Evolutionary conservation across 1,139 yeast species (phyloP), one percentile per base, ranked within the genome.

Genomic region (Candida anutae): DNA sequence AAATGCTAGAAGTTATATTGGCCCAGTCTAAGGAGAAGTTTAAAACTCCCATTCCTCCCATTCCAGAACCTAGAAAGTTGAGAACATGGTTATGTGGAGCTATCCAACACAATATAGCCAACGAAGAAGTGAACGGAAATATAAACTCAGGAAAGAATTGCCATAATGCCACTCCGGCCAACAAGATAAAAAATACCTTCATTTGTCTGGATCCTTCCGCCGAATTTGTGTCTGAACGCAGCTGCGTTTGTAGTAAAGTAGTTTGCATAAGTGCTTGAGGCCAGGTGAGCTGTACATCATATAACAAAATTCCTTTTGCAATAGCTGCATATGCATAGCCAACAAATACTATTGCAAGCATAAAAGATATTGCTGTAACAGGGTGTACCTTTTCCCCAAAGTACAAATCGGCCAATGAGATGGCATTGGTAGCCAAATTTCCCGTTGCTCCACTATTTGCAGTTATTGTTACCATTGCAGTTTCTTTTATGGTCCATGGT

Each of bases 131-230:
- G 32, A 44, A 28, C 10, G 49, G 49, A 22, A 42, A 42, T 2
- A 43, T 21, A 24, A 31, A 42, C 23, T 42, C 47, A 5, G 49
- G 49, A 23, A 44, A 35, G 20, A 44, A 33, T 22, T 44, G 57
- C 37, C 63, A 58, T 13, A 49, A 48, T 1, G 46, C 40, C 15
- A 55, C 51, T 3, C 55, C 56, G 2, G 39, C 42, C 19, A 54
- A 45, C 13, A 51, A 46, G 28, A 35, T 39, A 31, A 51, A 50
- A 29, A 52, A 48, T 15, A 46, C 45, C 16, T 36, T 42, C 43
- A 43, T 39, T 23, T 37, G 45, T 14, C 34, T 32, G 13, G 32
- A 27, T 5, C 45, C 39, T 5, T 22, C 27, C 16, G 21, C 25
- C 12, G 30, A 25, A 15, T 34, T 35, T 2, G 11, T 15, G 17